Evolutionary conservation across 768 basidiomycete species (phyloP).

Genomic region (Boletus speciosus): DNA sequence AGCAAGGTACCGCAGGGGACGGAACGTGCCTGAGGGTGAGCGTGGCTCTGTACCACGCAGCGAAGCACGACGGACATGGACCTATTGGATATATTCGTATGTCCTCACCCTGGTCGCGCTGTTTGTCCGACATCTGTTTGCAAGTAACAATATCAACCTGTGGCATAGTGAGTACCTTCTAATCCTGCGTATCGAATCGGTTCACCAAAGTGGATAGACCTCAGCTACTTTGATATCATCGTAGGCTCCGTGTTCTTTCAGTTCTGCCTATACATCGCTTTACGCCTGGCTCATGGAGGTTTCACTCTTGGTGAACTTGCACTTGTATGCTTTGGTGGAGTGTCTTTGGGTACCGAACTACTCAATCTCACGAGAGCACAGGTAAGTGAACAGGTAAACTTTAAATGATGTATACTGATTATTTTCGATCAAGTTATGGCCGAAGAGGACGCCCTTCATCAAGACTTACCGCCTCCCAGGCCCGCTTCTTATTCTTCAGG

Average conservation of each 20-base stretch:
- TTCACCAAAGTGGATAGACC: conserved; percentile 45
- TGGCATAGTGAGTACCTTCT: conserved; percentile 63
- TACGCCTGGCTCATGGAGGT: conserved; percentile 88
- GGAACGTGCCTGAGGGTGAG: conserved; percentile 57
- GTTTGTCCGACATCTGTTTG: conserved; percentile 46
- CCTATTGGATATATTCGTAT: conserved; percentile 64
- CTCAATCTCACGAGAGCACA: conserved; percentile 78
- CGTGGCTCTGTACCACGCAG: conserved; percentile 73
- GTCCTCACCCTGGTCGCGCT: conserved; percentile 49
- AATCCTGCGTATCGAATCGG: background rate
- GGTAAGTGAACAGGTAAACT: conserved; percentile 43
- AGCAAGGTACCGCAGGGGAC: conserved; percentile 40
- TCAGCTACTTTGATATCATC: conserved; percentile 72
- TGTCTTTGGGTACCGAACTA: conserved; percentile 81
- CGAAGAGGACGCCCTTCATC: conserved; percentile 74
- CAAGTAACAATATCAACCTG: conserved; percentile 42
- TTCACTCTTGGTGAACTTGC: conserved; percentile 95
- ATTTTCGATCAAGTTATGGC: conserved; percentile 59
- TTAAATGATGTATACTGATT: background rate
- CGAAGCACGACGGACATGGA: conserved; percentile 58
- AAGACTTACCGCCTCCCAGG: conserved; percentile 92
- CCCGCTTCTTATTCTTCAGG: conserved; percentile 86
- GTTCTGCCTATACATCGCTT: conserved; percentile 82
- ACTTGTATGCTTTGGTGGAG: conserved; percentile 84
- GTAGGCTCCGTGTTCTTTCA: conserved; percentile 82